Conservation (phyloP, 1,284 basidiomycete genomes). For the Austroboletus olivaceoglutinosus region DNA sequence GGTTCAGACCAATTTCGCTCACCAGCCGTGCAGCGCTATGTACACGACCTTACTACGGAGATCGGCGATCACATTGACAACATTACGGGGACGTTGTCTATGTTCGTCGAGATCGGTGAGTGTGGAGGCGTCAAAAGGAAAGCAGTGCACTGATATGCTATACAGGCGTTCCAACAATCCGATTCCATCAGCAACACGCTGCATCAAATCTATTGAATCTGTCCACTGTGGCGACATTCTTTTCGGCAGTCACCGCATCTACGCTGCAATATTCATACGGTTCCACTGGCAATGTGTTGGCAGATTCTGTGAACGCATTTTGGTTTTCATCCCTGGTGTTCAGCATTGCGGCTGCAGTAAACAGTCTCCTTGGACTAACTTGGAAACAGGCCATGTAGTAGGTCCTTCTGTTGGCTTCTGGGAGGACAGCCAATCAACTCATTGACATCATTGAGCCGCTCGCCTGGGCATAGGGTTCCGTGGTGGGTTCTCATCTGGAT, state of each 20-base stretch:
- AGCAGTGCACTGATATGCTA: constrained; percentile 23
- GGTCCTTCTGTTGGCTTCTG: constrained; percentile 26
- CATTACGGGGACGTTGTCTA: constrained; percentile 47
- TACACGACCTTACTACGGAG: constrained; percentile 52
- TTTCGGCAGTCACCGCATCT: constrained; percentile 57
- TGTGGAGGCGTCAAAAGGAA: constrained; percentile 18
- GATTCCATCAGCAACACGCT: constrained; percentile 56
- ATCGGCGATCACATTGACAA: constrained; percentile 56
- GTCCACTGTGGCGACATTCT: constrained; percentile 60
- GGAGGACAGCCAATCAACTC: constrained; percentile 5
- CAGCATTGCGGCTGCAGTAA: constrained; percentile 60
- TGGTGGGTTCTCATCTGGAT: constrained; percentile 58
- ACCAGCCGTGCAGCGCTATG: constrained; percentile 52
- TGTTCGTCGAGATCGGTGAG: constrained; percentile 56
- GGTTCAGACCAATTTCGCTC: constrained; percentile 50
- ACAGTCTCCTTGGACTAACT: constrained; percentile 53
- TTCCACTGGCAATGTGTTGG: constrained; percentile 29
- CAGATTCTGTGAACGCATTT: constrained; percentile 52
- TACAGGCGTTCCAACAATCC: constrained; percentile 58
- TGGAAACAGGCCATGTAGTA: constrained; percentile 67
- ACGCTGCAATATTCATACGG: constrained; percentile 51
- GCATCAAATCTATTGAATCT: constrained; percentile 52
- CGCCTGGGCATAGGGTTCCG: constrained; percentile 54
- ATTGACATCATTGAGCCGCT: constrained; percentile 45
- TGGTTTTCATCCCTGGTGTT: constrained; percentile 64